phyloP scores from a whole-genome alignment of 2,329 filamentous ascomycete genomes.

The Ilyonectria sp. region DNA sequence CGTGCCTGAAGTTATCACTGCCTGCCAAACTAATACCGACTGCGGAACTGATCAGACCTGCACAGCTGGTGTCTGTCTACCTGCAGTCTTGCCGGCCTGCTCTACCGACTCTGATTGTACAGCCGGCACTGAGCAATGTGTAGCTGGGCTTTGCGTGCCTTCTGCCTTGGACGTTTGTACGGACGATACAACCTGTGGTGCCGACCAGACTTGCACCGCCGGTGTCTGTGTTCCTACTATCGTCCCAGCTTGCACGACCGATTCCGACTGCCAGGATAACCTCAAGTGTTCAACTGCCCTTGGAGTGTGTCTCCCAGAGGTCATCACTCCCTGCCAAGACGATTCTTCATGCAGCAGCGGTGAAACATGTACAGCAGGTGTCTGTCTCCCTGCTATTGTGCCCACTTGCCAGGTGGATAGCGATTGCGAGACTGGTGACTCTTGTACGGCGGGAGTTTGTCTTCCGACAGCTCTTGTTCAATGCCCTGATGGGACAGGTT shows the following conservation, averaged over 20 bases:
- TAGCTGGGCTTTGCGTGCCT: background rate
- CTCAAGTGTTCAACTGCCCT: slow-evolving; percentile 1
- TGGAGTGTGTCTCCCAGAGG: slow-evolving; percentile 11
- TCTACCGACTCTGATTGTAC: background rate
- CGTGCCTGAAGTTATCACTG: background rate
- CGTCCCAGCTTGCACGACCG: background rate
- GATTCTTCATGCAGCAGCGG: background rate
- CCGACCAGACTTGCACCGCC: slow-evolving; percentile 1
- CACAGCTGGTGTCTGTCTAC: slow-evolving; percentile 6
- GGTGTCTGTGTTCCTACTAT: slow-evolving; percentile 12
- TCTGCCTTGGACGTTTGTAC: slow-evolving; percentile 10
- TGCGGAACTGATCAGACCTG: slow-evolving; percentile 1
- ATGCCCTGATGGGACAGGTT: background rate
- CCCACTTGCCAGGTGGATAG: background rate
- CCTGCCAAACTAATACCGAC: background rate
- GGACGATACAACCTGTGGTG: background rate
- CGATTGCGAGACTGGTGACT: background rate
- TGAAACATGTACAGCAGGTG: background rate
- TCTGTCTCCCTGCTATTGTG: slow-evolving; percentile 4
- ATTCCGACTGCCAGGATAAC: background rate
- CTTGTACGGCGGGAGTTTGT: slow-evolving; percentile 6
- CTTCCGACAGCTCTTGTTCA: background rate
- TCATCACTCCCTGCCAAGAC: background rate
- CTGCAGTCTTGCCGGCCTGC: slow-evolving; percentile 3
- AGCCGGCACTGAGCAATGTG: background rate